These are phyloP conservation scores for Colletotrichum gloeosporioides DNA, from an alignment of 2,329 filamentous ascomycete species.

Conservation along the genomic window DNA sequence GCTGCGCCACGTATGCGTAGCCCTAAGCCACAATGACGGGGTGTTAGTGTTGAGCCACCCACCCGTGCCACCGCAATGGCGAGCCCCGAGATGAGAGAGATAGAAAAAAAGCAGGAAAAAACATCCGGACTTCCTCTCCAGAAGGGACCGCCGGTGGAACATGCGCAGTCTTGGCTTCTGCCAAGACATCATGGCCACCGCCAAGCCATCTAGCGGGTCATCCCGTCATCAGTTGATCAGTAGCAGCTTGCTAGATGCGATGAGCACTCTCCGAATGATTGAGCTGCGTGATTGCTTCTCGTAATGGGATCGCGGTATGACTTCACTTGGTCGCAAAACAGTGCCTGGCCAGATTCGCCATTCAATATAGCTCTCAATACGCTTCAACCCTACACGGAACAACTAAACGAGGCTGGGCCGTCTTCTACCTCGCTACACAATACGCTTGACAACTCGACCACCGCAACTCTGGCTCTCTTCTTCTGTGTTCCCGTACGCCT, in stretches of 20 bases:
- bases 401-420: neutral
- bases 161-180: neutral
- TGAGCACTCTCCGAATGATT: neutral
- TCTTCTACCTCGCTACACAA: neutral
- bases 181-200: neutral
- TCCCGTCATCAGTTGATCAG: constrained; percentile 3
- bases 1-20: neutral
- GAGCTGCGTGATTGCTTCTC: neutral
- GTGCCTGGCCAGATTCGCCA: neutral
- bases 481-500: constrained; percentile 18
- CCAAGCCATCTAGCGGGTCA: constrained; percentile 2
- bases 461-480: neutral
- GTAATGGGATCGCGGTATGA: neutral
- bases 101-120: neutral
- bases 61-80: neutral
- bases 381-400: neutral
- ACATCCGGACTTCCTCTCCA: neutral
- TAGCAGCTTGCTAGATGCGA: neutral
- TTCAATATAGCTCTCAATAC: neutral
- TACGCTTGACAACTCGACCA: neutral
- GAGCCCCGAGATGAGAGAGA: neutral
- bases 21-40: neutral
- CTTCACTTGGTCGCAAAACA: neutral
- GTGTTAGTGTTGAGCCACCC: neutral
- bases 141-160: neutral